phyloP scores from a whole-genome alignment of 2,329 filamentous ascomycete genomes.

The Periconia digitata region DNA sequence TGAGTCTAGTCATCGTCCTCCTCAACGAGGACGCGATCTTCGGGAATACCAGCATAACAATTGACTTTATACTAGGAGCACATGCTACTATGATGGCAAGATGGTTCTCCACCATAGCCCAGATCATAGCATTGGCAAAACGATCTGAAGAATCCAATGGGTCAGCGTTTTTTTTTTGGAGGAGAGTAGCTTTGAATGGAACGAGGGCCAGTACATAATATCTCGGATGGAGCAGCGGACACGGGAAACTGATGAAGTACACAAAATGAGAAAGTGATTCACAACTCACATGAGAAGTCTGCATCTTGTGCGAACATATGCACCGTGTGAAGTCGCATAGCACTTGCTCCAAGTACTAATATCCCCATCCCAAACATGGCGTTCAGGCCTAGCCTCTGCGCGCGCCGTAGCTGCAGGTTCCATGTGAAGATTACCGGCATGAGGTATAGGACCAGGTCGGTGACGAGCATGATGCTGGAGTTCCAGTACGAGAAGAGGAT shows the following conservation, averaged over 20 bases:
- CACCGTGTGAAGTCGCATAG: conserved; percentile 27
- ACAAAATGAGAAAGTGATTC: no score
- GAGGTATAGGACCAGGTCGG: conserved; percentile 41
- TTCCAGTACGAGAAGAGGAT: conserved; percentile 41
- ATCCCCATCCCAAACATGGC: conserved; percentile 36
- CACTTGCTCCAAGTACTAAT: conserved; percentile 34
- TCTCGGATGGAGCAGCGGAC: no score
- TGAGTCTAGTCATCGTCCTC: conserved; percentile 12
- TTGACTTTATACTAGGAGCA: conserved; percentile 35
- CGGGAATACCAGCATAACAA: conserved; percentile 27
- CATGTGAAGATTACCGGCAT: conserved; percentile 44
- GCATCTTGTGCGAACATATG: conserved; percentile 22
- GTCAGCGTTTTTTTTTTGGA: no score
- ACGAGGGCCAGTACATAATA: no score
- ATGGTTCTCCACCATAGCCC: conserved; percentile 41
- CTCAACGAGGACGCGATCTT: conserved; percentile 21
- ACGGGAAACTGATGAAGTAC: no score
- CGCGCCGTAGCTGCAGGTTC: conserved; percentile 33
- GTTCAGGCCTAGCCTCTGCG: conserved; percentile 39
- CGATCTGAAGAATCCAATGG: conserved; percentile 10
- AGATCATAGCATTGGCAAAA: conserved; percentile 34
- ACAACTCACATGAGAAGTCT: conserved; percentile 30
- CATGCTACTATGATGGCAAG: conserved; percentile 40
- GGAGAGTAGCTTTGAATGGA: no score
- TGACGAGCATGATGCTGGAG: conserved; percentile 41